phyloP scores from a whole-genome alignment of 2,329 filamentous ascomycete genomes.

The Diaporthe eres region DNA sequence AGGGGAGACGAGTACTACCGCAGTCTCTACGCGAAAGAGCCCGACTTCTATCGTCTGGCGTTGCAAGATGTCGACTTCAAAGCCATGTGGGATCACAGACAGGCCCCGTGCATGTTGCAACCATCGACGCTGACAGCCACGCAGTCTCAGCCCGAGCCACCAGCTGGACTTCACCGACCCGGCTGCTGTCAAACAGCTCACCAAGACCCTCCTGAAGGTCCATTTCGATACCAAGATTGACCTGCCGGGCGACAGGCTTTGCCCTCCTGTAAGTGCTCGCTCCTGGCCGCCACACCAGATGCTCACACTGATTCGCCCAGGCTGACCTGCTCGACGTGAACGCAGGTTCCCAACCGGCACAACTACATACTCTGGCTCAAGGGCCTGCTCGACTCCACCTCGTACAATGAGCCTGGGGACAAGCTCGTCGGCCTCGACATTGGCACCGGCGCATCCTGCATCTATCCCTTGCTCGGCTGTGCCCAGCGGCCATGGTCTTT shows the following conservation, averaged over 20 bases:
- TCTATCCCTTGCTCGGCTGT: conserved; percentile 89
- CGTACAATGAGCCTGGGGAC: conserved; percentile 62
- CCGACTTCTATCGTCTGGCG: conserved; percentile 61
- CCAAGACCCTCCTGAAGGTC: conserved; percentile 80
- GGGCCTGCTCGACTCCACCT: conserved; percentile 80
- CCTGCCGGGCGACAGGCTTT: conserved; percentile 84
- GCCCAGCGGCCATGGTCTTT: conserved; percentile 81
- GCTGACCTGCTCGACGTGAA: conserved; percentile 17
- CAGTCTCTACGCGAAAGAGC: conserved; percentile 56
- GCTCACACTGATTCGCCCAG: background rate
- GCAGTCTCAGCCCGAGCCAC: conserved; percentile 54
- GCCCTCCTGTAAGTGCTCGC: conserved; percentile 77
- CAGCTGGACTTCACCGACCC: conserved; percentile 88
- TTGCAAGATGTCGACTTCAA: conserved; percentile 59
- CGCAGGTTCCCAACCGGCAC: conserved; percentile 76
- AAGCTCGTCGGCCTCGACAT: conserved; percentile 82
- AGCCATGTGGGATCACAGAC: conserved; percentile 52
- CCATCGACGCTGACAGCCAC: conserved; percentile 21
- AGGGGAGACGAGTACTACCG: conserved; percentile 51
- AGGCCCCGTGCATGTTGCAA: background rate
- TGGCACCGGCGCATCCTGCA: conserved; percentile 90
- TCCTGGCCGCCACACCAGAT: background rate
- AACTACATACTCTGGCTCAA: conserved; percentile 95
- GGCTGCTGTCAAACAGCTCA: conserved; percentile 82
- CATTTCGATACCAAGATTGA: conserved; percentile 82